Evolutionary conservation across 257 asterid genomes (phyloP).

Genomic region (Eucommia ulmoides): DNA sequence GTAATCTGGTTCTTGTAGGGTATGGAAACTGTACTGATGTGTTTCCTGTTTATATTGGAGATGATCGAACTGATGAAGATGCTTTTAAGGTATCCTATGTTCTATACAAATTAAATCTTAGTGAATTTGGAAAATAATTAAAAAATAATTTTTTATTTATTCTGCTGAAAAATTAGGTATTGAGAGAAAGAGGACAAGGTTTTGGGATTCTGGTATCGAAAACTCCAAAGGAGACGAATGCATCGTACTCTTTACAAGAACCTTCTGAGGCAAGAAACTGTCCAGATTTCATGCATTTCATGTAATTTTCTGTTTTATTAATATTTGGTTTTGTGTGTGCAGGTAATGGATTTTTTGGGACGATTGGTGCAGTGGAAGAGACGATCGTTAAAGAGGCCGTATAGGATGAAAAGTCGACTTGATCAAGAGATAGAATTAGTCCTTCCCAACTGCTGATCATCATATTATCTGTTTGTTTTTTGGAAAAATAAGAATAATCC

Average conservation of each 20-base stretch:
- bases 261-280: slow-evolving; percentile 56
- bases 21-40: slow-evolving; percentile 46
- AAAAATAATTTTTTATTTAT: not conserved
- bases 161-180: slow-evolving; percentile 29
- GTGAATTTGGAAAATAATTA: not conserved
- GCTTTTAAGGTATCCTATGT: slow-evolving; percentile 67
- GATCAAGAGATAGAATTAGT: slow-evolving; percentile 42
- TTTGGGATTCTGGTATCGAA: slow-evolving; percentile 83
- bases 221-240: slow-evolving; percentile 68
- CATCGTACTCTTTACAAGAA: slow-evolving; percentile 80
- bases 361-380: slow-evolving; percentile 65
- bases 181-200: slow-evolving; percentile 73
- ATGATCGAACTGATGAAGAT: slow-evolving; percentile 85
- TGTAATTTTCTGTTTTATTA: not conserved
- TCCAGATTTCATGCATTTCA: not conserved
- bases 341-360: slow-evolving; percentile 72
- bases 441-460: no score
- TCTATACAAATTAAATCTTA: not conserved
- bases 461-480: no score
- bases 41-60: slow-evolving; percentile 82
- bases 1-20: slow-evolving; percentile 19
- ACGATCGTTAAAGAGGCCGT: slow-evolving; percentile 25
- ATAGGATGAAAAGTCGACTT: slow-evolving; percentile 30
- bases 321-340: not conserved
- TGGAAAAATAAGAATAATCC: no score